phyloP scores from a whole-genome alignment of 2,329 filamentous ascomycete genomes.

The Geosmithia putterillii region DNA sequence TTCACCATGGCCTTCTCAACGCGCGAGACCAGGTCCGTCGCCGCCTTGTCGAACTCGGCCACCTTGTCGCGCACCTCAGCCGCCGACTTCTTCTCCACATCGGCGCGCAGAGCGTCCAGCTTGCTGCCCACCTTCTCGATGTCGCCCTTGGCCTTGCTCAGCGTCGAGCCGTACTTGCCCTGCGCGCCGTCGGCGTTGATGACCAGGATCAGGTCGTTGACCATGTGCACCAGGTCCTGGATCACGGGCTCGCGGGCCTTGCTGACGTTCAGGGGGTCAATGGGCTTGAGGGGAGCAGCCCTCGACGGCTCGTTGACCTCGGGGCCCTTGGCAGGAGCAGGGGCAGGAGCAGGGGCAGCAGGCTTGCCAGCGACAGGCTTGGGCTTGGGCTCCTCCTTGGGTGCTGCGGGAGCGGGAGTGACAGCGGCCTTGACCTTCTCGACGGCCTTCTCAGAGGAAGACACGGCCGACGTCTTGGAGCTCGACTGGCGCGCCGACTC shows the following conservation, averaged over 20 bases:
- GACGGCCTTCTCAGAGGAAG: slow-evolving; percentile 1
- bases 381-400: slow-evolving; percentile 14
- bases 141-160: slow-evolving; percentile 77
- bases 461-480: slow-evolving; percentile 14
- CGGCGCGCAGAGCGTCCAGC: slow-evolving; percentile 61
- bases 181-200: slow-evolving; percentile 78
- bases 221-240: slow-evolving; percentile 84
- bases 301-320: slow-evolving; percentile 55
- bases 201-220: slow-evolving; percentile 91
- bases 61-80: slow-evolving; percentile 60
- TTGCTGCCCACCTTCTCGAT: slow-evolving; percentile 66
- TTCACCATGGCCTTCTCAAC: slow-evolving; percentile 71
- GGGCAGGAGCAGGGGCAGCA: slow-evolving; percentile 8
- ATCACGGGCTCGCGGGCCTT: slow-evolving; percentile 77
- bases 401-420: slow-evolving; percentile 11
- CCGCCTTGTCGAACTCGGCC: slow-evolving; percentile 74
- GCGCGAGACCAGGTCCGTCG: slow-evolving; percentile 76
- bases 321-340: slow-evolving; percentile 32
- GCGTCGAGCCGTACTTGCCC: slow-evolving; percentile 63
- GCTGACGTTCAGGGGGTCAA: slow-evolving; percentile 66
- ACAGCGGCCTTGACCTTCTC: slow-evolving; percentile 9
- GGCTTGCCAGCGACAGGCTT: slow-evolving; percentile 10
- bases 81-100: slow-evolving; percentile 59
- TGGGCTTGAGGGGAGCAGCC: slow-evolving; percentile 51
- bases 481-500: slow-evolving; percentile 46